These are phyloP conservation scores for Penicillium sp. DNA, from an alignment of 2,329 filamentous ascomycete species.

Conservation along the genomic window DNA sequence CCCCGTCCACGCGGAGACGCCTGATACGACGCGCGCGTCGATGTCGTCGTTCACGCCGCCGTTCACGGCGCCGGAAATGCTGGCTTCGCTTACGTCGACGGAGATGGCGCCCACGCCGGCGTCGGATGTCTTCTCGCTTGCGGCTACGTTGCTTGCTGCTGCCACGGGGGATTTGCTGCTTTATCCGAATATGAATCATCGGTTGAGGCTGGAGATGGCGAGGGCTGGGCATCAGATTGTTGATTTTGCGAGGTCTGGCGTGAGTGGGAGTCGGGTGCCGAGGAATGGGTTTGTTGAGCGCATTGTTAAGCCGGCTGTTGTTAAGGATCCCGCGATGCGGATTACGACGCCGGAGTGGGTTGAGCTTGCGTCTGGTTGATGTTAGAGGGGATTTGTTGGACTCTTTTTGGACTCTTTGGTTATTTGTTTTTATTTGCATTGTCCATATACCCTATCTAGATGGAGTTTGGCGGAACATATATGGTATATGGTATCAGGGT, in stretches of 20 bases:
- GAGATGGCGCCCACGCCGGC: constrained; percentile 35
- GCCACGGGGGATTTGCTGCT: constrained; percentile 47
- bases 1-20: constrained; percentile 5
- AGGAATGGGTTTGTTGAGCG: constrained; percentile 42
- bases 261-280: constrained; percentile 39
- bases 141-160: constrained; percentile 45
- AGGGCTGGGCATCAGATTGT: constrained; percentile 44
- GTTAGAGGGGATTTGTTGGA: neutral
- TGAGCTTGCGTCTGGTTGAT: constrained; percentile 15
- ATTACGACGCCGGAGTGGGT: constrained; percentile 35
- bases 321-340: constrained; percentile 37
- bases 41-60: constrained; percentile 45
- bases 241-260: constrained; percentile 39
- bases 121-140: constrained; percentile 48
- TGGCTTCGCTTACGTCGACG: constrained; percentile 37
- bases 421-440: constrained; percentile 1
- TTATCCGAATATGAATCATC: constrained; percentile 39
- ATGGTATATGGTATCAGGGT: constrained; percentile 2
- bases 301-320: constrained; percentile 38
- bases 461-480: constrained; percentile 10
- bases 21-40: constrained; percentile 17
- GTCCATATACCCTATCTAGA: constrained; percentile 20
- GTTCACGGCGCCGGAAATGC: constrained; percentile 47
- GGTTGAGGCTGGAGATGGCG: constrained; percentile 45
- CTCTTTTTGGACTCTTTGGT: neutral